Base-by-base conservation (phyloP, 208 protist genomes). In the Endotrypanum monterogeii region DNA sequence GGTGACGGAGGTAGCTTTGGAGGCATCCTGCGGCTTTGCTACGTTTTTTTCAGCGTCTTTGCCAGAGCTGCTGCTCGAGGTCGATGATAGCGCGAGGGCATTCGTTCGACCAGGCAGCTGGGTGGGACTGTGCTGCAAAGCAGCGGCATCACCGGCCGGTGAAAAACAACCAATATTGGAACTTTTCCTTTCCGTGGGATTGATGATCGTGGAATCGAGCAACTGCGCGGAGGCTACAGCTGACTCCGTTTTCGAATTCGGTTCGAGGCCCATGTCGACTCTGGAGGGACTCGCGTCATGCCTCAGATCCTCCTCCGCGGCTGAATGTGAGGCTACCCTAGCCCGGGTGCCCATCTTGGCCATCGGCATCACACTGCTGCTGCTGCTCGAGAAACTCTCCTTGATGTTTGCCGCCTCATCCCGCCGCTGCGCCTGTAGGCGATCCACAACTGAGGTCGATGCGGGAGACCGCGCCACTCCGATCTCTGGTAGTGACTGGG, bases 111-210 rank as follows among this genome's bases (percentile, higher is more conserved):
- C 54, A 56, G n/a, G 32, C 39, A 30, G 7, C 28, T 30, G 51
- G 23, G 78, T 85, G 60, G 14, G 56, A 44, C 57, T 74, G 44
- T 78, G 71, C 57, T 70, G 76, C 63, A 66, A 37, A 12, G 60
- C 70, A 11, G 80, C 75, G 28, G 80, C 80, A 62, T 74, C 72
- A 30, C 30, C 52, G 6, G 63, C 65, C n/a, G 80, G 80, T 44
- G 51, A 54, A 18, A 81, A 39, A 25, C 57, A 55, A 50, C 80
- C 78, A 71, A 75, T 81, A 52, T 51, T 73, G 67, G 76, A 84
- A 6, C 44, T 62, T 44, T 58, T 75, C 48, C 77, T 67, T 6
- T 81, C 74, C 50, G 75, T 84, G 52, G 51, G 79, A 25, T 74
- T 55, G 28, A 80, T 41, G 51, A 74, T 84, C 41, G 60, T n/a